Evolutionary conservation across 164 flowering plant species (phyloP).

Genomic region (Litsea cubeba): DNA sequence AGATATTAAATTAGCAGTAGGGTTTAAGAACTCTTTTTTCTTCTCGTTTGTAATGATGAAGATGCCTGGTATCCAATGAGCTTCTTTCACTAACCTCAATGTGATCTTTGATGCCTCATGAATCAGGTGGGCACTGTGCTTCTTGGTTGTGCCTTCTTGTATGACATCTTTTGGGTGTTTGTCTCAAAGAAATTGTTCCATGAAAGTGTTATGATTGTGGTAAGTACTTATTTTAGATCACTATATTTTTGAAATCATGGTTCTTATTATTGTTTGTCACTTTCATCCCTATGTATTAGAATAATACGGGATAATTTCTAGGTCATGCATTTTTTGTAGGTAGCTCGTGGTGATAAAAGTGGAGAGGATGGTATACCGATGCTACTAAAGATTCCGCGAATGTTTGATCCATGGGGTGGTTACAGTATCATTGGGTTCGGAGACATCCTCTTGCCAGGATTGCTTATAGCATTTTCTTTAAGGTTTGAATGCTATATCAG

Average conservation of each 20-base stretch:
- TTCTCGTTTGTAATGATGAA: no score
- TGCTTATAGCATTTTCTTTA: constrained; percentile 74
- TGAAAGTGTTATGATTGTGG: constrained; percentile 99
- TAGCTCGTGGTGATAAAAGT: constrained; percentile 94
- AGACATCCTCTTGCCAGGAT: constrained; percentile 92
- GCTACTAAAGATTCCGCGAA: constrained; percentile 90
- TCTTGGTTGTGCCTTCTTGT: constrained; percentile 89
- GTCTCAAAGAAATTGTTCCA: constrained; percentile 74
- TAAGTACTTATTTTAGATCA: constrained; percentile 28
- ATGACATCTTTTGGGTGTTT: constrained; percentile 98
- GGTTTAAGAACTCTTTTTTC: no score
- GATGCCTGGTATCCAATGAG: not conserved
- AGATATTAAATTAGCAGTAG: no score
- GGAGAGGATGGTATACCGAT: constrained; percentile 98
- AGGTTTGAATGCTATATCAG: constrained; percentile 39
- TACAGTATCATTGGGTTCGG: constrained; percentile 97
- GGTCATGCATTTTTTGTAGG: constrained; percentile 38
- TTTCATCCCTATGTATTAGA: not conserved
- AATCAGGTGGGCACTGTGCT: constrained; percentile 95
- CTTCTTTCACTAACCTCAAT: not conserved
- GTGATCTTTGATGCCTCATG: not conserved
- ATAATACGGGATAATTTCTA: not conserved
- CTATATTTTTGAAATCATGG: no score
- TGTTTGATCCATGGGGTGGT: constrained; percentile 99
- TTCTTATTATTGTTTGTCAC: not conserved